These are phyloP conservation scores for Solanum dulcamara DNA, from an alignment of 257 asterid species.

Conservation along the genomic window DNA sequence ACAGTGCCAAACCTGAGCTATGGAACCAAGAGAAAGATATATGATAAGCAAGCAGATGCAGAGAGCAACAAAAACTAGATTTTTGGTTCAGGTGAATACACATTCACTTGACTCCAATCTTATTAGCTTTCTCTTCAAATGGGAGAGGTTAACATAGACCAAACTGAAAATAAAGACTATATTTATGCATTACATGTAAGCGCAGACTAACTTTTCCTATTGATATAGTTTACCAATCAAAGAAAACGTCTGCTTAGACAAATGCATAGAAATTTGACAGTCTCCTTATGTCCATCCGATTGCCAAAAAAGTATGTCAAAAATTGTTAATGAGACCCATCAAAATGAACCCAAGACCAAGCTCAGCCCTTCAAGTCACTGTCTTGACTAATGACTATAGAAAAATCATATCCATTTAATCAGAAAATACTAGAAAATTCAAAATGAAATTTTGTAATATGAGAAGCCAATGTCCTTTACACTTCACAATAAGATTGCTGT, in stretches of 20 bases:
- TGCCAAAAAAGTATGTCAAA: not conserved
- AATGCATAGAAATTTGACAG: not conserved
- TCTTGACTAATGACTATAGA: not conserved
- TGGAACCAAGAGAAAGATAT: constrained; percentile 42
- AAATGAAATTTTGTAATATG: not conserved
- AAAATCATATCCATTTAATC: not conserved
- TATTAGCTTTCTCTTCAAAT: not conserved
- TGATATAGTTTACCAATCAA: not conserved
- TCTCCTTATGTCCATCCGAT: not conserved
- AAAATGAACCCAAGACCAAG: not conserved
- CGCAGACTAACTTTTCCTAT: not conserved
- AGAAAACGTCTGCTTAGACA: not conserved
- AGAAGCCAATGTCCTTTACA: not conserved
- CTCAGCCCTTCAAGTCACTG: not conserved
- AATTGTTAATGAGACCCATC: not conserved
- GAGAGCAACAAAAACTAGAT: not conserved
- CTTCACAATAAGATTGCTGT: not conserved
- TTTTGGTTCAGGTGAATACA: not conserved
- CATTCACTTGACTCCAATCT: not conserved
- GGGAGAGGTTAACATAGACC: not conserved
- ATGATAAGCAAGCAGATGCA: constrained; percentile 19
- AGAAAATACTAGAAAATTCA: not conserved
- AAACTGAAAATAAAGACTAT: not conserved
- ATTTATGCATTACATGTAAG: not conserved
- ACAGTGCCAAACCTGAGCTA: constrained; percentile 97